Evolutionary conservation across 1,139 yeast genomes (phyloP).

Genomic region (Debaryomycetaceae sp.): DNA sequence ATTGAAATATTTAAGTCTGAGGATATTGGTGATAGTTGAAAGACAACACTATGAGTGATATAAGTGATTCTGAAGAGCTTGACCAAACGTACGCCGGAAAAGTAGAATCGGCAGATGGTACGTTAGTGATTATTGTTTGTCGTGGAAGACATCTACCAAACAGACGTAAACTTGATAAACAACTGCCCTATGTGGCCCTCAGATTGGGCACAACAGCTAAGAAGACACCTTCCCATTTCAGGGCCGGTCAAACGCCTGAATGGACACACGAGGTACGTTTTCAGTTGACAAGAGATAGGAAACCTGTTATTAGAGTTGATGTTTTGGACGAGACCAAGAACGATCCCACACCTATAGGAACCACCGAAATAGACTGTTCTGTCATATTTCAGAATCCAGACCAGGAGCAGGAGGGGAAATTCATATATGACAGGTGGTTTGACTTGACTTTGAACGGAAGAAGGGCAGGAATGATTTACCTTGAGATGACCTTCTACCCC

Average conservation of each 20-base stretch:
- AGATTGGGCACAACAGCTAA: conserved; percentile 79
- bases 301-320: conserved; percentile 63
- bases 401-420: conserved; percentile 66
- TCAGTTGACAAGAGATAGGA: conserved; percentile 57
- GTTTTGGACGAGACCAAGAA: conserved; percentile 84
- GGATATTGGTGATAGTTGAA: not conserved
- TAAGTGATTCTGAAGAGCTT: not conserved
- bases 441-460: conserved; percentile 63
- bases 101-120: conserved; percentile 44
- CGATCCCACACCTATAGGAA: conserved; percentile 85
- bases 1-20: not conserved
- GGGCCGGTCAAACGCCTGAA: conserved; percentile 90
- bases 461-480: conserved; percentile 82
- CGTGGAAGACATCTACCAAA: conserved; percentile 77
- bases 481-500: conserved; percentile 92
- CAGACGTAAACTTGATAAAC: conserved; percentile 78
- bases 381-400: conserved; percentile 51
- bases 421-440: conserved; percentile 74
- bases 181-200: conserved; percentile 80
- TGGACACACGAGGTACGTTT: conserved; percentile 82
- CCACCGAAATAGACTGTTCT: conserved; percentile 71
- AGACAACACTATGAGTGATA: not conserved
- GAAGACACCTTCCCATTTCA: conserved; percentile 64
- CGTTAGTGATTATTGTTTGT: conserved; percentile 43
- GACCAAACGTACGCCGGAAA: not conserved